Base-by-base conservation (phyloP, 805 yeast genomes). In the Pichia nanzhaoensis region DNA sequence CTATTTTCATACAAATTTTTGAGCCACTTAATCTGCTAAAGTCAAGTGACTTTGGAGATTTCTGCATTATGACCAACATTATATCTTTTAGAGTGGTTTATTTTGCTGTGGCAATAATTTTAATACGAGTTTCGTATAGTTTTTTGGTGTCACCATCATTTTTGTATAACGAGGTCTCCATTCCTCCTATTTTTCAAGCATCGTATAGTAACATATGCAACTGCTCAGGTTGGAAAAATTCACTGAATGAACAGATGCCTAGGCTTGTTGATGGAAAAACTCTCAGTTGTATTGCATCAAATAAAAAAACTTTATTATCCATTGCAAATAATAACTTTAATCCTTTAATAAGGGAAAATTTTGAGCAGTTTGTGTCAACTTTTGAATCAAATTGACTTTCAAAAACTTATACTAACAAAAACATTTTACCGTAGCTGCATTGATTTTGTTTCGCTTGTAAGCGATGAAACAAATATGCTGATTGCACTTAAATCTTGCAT, bases 401-500 rank as follows among this genome's bases (percentile, higher is more conserved):
- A 24, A 27, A 2, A 31, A 31, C n/a, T 13, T 18, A 17, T 43
- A 43, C 46, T 37, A 43, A 43, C 37, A 37, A 8, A 24, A 24
- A n/a, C n/a, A n/a, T 10, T 24, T 10, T 28, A 14, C 17, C 28
- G 4, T 28, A 45, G 48, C 7, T 45, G 48, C 20, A 37, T 45
- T 20, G 41, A 32, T n/a, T 41, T 45, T 32, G 33, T 37, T 27
- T 22, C 45, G 12, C 37, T 41, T 10, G 21, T 45, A 14, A 37
- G n/a, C 27, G 28, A 33, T 8, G 36, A 36, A 8, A 31, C 34
- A 20, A 41, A 37, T 37, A 37, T 37, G 10, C 10, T 45, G 4
- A 21, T 32, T 35, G 28, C 39, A n/a, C 12, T 45, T 5, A 45
- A 41, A 20, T 16, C 7, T 10, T 45, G 48, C 34, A 41, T 37